These are phyloP conservation scores for Populus pruinosa DNA, from an alignment of 345 rosid species.

Conservation along the genomic window DNA sequence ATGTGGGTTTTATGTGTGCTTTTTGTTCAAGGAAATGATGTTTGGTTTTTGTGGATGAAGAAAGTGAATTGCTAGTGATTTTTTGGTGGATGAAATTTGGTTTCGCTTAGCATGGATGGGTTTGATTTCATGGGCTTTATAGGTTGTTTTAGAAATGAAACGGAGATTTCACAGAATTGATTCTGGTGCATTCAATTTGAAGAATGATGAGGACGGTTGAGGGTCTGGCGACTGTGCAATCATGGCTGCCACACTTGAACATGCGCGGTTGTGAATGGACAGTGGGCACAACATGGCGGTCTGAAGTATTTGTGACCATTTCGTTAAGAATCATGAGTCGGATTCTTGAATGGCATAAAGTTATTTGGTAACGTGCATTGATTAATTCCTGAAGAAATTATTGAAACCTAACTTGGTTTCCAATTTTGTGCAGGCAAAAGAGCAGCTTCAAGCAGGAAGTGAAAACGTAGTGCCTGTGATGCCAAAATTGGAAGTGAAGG, in stretches of 20 bases:
- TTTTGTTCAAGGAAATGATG: background rate
- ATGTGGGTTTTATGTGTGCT: background rate
- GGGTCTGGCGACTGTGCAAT: background rate
- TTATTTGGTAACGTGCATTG: background rate
- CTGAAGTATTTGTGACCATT: background rate
- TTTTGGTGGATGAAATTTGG: background rate
- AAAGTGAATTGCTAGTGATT: background rate
- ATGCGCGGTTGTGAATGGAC: background rate
- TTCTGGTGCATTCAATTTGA: background rate
- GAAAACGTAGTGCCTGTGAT: conserved; percentile 30
- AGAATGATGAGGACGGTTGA: background rate
- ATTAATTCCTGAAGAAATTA: background rate
- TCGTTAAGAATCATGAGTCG: background rate
- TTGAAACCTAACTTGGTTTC: background rate
- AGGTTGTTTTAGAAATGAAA: background rate
- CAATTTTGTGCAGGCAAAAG: conserved; percentile 54
- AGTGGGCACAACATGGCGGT: too few species aligned
- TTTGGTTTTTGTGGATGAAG: background rate
- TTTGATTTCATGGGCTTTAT: background rate
- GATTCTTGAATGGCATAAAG: background rate
- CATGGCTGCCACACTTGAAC: background rate
- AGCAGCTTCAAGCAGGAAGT: conserved; percentile 40
- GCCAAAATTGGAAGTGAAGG: conserved; percentile 80
- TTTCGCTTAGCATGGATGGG: background rate
- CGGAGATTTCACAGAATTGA: background rate